phyloP scores from a whole-genome alignment of 1,284 basidiomycete species.

The Fistulinella cinereoalba region DNA sequence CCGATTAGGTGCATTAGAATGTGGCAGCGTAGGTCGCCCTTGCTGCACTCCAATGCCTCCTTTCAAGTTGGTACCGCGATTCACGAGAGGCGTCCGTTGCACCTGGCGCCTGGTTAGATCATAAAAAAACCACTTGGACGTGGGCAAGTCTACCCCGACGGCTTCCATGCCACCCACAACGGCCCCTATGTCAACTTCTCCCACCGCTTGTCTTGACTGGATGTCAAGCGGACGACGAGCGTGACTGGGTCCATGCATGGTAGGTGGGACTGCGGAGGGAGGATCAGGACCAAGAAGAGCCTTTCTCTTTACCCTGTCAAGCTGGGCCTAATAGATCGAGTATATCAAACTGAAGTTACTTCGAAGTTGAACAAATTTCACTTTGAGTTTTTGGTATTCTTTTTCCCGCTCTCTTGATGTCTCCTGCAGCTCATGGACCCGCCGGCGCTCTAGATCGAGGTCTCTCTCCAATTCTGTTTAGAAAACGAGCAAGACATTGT shows the following conservation, averaged over 20 bases:
- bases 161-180: conserved; percentile 71
- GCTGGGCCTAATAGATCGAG: conserved; percentile 40
- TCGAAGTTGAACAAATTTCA: conserved; percentile 19
- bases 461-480: conserved; percentile 69
- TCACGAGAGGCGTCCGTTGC: conserved; percentile 68
- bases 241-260: conserved; percentile 12
- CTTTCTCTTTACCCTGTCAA: conserved; percentile 80
- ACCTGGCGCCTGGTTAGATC: conserved; percentile 42
- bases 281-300: conserved; percentile 51
- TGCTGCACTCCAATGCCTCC: conserved; percentile 34
- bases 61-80: conserved; percentile 45
- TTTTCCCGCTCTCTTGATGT: conserved; percentile 72
- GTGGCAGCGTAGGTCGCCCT: conserved; percentile 17
- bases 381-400: conserved; percentile 85
- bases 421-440: conserved; percentile 70
- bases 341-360: conserved; percentile 52
- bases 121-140: not conserved
- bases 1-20: conserved; percentile 12
- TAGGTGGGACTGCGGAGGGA: conserved; percentile 15
- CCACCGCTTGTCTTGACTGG: conserved; percentile 18
- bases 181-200: conserved; percentile 47
- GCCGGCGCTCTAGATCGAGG: conserved; percentile 73
- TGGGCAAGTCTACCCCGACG: conserved; percentile 47
- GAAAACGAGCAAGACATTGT: conserved; percentile 3
- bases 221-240: conserved; percentile 19